A percentile compares a stretch with the other conserved stretches of the same genome.
Conservation (phyloP, 2,329 filamentous ascomycete species). For the Talaromyces sp. region DNA sequence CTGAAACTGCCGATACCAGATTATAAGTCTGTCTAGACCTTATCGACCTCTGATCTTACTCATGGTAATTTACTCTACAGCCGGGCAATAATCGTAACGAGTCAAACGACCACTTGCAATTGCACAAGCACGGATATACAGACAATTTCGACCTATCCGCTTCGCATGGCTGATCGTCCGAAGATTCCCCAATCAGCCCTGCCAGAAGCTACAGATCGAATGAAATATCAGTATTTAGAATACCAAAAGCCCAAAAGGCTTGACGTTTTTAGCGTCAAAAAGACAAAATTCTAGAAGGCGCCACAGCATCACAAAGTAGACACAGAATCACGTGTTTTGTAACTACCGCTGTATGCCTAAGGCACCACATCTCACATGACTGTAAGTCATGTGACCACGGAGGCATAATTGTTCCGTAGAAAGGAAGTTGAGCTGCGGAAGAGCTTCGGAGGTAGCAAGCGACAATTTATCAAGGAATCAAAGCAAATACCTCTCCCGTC, state of each 20-base stretch:
- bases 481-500: background rate
- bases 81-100: background rate
- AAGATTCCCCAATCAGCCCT: background rate
- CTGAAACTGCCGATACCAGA: background rate
- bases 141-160: background rate
- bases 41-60: background rate
- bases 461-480: background rate
- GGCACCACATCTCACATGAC: background rate
- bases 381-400: slow-evolving; percentile 1
- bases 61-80: background rate
- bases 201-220: background rate
- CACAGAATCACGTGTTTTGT: background rate
- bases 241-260: background rate
- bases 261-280: background rate
- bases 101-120: background rate
- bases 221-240: background rate
- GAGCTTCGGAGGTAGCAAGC: background rate
- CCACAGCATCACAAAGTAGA: background rate
- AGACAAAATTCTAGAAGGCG: background rate
- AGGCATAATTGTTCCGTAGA: background rate
- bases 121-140: background rate
- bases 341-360: background rate
- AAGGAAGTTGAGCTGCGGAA: slow-evolving; percentile 7
- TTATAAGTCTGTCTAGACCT: slow-evolving; percentile 2
- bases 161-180: background rate